Base-by-base conservation (phyloP, 352 stramenopile species). In the Phytophthora gonapodyides region DNA sequence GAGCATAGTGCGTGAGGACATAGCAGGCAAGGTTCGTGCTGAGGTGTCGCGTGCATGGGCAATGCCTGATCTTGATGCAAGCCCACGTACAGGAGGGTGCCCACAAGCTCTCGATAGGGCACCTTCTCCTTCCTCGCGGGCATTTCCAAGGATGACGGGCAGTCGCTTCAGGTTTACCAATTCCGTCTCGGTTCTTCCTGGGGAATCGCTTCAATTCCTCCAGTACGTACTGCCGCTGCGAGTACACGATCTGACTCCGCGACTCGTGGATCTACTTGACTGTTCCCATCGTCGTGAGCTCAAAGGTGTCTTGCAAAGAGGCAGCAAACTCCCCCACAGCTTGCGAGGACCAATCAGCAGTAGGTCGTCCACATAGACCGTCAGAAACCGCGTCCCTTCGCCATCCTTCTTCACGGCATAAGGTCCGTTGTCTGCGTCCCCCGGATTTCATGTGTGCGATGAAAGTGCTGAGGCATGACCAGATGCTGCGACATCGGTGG, bases 41-140 rank as follows among this genome's bases (percentile, higher is more conserved):
- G 3, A 61, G 8, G 3, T 52, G 21, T 10, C 33, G 5, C 2
- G 24, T 30, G 24, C 24, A 30, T 30, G 24, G 3, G 24, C 24
- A 6, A 7, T 30, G 16, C 56, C 45, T 24, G 55, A 44, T 9
- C 55, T 35, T 37, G 55, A 48, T 3, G 33, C 27, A 8, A 43
- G 10, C 50, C 53, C 5, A 61, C 5, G 36, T 52, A 61, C 5
- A 27, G 24, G 12, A 61, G 21, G 17, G 40, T 34, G 33, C 53
- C 41, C 41, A 61, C 53, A 19, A 61, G 41, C 34, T 53, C 53
- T 12, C 53, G 53, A 15, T 52, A 53, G 12, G 53, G 40, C 36
- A 38, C 17, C 2, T 61, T 31, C 4, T 55, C 41, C n/a, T 58
- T 67, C 5, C 61, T 33, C 13, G 44, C 36, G 36, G 7, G 47